Evolutionary conservation across 78 protist species (phyloP), one percentile per base, ranked within the genome.

Genomic region (Goniomonas avonlea): DNA sequence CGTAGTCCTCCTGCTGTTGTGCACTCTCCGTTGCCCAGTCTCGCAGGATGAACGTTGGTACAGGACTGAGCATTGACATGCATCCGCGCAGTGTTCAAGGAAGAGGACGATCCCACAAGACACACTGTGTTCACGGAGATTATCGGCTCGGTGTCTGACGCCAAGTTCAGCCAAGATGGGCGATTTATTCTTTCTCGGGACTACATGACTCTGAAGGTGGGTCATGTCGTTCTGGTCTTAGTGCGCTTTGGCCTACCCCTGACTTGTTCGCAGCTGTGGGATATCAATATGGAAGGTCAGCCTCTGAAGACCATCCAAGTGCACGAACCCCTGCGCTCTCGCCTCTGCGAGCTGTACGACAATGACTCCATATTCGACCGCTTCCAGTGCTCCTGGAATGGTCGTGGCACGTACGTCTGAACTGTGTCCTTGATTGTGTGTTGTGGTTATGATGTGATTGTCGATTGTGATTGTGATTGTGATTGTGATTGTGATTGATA

Each of bases 311-410:
- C 81, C 32, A 61, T 91, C 73, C 37, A 56, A 11, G 38, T 95
- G 43, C 97, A 95, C 84, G 98, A 95, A n/a, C 89, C 88, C 41
- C n/a, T n/a, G n/a, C n/a, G n/a, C n/a, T n/a, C n/a, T n/a, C n/a
- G n/a, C n/a, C n/a, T n/a, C n/a, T 84, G 89, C 79, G 95, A 93
- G n/a, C 90, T 94, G 60, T 94, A 93, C 87, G 98, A 96, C 73
- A 86, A 87, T 69, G 98, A 94, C 80, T 68, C 79, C 76, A 91
- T 94, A 38, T 93, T 94, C 43, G 99, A 96, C 84, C 85, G 90
- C 68, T 96, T 94, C 83, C 94, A 94, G 83, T 87, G 93, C 84
- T 17, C 79, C 32, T 73, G 83, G 79, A 55, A 79, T 17, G 89
- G 81, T 43, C 86, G n/a, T n/a, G n/a, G 88, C 8, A 0, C 48